Base-by-base conservation (phyloP, 2,329 filamentous ascomycete genomes). In the Diaporthe sp. region DNA sequence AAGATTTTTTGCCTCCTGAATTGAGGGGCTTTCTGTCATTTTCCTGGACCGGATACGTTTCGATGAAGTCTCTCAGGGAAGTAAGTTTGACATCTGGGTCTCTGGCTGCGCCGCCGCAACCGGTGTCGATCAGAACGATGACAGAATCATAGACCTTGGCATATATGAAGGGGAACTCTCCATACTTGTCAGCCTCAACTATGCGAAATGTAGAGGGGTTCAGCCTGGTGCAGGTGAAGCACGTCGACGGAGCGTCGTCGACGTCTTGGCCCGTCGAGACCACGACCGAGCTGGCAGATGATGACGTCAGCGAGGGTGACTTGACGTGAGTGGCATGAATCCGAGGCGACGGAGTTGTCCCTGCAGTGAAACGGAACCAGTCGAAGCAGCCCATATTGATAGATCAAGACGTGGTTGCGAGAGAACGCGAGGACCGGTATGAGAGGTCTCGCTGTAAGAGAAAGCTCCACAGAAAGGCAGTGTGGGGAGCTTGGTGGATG, bases 91-190 rank as follows among this genome's bases (percentile, higher is more conserved):
- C 83, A 47, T 81, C 61, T 31, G 78, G 60, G 12, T 78, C 78
- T 31, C 82, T 78, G 34, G 81, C 78, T 25, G 85, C 81, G 28
- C 81, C 81, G 73, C 86, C 84, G 78, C 85, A 87, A n/a, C 87
- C 87, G 4, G 86, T 87, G 74, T 88, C 87, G 20, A 84, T 83
- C 2, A 88, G 78, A 2, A 88, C 79, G 17, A 88, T 68, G 34
- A 84, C 75, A 0, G 81, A 76, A 6, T 81, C 80, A 75, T 83
- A 85, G 3, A 86, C 53, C 76, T 88, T 88, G 67, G 82, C 83
- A 76, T 87, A 88, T n/a, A 88, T 87, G 75, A 85, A 81, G 3
- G 87, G 87, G 49, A 83, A 81, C 76, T 88, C 86, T 67, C 77
- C 76, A 77, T 82, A 88, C 39, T 79, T 80, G 78, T 88, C 87